A percentile compares a stretch with the other conserved stretches of the same genome.
Conservation (phyloP, 106 monocot genomes). For the Agapanthus africanus region DNA sequence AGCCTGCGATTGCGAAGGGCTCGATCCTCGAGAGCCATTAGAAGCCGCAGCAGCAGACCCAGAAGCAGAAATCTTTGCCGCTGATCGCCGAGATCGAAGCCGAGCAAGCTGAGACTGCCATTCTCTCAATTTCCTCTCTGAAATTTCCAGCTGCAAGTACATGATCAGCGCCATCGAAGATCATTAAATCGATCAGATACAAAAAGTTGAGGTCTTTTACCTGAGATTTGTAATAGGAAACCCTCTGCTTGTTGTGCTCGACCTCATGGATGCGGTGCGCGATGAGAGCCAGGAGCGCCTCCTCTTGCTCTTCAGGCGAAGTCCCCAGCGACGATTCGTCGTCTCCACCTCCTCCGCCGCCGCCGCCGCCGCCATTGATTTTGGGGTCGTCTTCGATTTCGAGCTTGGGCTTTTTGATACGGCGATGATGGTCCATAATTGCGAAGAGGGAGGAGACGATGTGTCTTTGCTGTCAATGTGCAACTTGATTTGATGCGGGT, state of each 20-base stretch:
- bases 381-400: neutral
- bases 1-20: neutral
- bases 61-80: neutral
- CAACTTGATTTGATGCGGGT: too few species aligned
- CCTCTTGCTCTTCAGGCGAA: slow-evolving; percentile 34
- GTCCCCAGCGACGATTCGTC: neutral
- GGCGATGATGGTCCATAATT: slow-evolving; percentile 5
- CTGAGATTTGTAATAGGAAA: slow-evolving; percentile 44
- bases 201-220: slow-evolving; percentile 1
- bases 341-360: neutral
- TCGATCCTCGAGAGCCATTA: neutral
- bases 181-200: neutral
- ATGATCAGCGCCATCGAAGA: neutral
- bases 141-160: slow-evolving; percentile 36
- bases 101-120: slow-evolving; percentile 39
- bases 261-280: slow-evolving; percentile 39
- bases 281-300: slow-evolving; percentile 53
- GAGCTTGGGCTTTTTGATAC: slow-evolving; percentile 4
- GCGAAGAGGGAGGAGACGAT: too few species aligned
- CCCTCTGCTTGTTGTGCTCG: slow-evolving; percentile 26
- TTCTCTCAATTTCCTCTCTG: slow-evolving; percentile 42
- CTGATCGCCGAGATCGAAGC: slow-evolving; percentile 14
- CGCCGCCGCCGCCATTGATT: neutral
- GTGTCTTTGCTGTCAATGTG: too few species aligned
- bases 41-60: neutral